phyloP scores from a whole-genome alignment of 2,329 filamentous ascomycete genomes.

The Berkeleyomyces rouxiae region DNA sequence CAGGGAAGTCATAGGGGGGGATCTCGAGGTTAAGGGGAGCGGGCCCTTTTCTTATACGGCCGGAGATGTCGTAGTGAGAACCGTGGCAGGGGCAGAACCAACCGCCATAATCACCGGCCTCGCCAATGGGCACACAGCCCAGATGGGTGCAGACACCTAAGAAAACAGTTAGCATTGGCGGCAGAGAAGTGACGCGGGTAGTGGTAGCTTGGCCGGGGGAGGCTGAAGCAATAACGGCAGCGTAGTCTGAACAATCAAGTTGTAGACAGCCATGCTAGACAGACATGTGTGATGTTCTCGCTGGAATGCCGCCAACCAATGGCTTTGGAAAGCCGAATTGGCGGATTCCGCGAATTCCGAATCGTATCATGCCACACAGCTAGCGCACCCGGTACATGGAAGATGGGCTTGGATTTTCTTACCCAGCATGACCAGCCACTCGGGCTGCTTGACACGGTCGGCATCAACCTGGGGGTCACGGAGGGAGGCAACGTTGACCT shows the following conservation, averaged over 20 bases:
- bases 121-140: constrained; percentile 96
- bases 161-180: neutral
- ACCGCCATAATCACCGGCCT: constrained; percentile 92
- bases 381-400: constrained; percentile 1
- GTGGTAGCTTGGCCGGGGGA: neutral
- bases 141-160: constrained; percentile 97
- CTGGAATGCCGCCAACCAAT: neutral
- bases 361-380: neutral
- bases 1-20: constrained; percentile 79
- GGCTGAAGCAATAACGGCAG: neutral
- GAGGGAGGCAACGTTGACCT: constrained; percentile 63
- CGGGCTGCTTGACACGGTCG: constrained; percentile 92
- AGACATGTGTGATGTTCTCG: neutral
- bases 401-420: constrained; percentile 21
- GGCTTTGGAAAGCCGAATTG: neutral
- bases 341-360: neutral
- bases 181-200: neutral
- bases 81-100: constrained; percentile 99
- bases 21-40: constrained; percentile 96
- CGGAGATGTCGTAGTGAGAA: constrained; percentile 99
- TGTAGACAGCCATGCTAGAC: neutral
- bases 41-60: constrained; percentile 92
- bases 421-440: constrained; percentile 99
- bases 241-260: neutral
- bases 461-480: constrained; percentile 83